Percentiles rank a stretch among this genome's conserved stretches.
Evolutionary conservation across 2,329 filamentous ascomycete genomes (phyloP).

Genomic region (Alternaria gansuensis): DNA sequence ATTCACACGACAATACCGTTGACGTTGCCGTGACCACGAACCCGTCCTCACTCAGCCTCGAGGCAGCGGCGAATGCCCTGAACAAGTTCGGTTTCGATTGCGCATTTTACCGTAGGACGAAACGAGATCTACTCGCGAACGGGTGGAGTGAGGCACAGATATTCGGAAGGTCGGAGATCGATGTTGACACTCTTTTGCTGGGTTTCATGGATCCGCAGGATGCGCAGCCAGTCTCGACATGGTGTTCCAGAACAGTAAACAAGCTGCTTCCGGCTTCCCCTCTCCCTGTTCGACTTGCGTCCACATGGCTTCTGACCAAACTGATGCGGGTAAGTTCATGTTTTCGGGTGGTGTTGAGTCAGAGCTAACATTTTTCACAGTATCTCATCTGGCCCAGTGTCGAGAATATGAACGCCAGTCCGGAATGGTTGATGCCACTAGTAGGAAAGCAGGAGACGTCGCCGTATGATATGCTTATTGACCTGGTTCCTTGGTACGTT

Average conservation of each 20-base stretch:
- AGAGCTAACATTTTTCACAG: conserved; percentile 31
- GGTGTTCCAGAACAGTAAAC: conserved; percentile 46
- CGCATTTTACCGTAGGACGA: conserved; percentile 44
- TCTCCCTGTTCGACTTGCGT: conserved; percentile 44
- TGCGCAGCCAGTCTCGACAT: conserved; percentile 45
- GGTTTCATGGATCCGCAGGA: conserved; percentile 48
- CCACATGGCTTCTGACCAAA: conserved; percentile 47
- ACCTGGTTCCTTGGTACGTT: conserved; percentile 49
- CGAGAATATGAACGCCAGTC: conserved; percentile 48
- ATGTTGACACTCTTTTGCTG: conserved; percentile 49
- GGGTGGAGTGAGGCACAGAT: conserved; percentile 47
- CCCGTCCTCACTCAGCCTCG: conserved; percentile 28
- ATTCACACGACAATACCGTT: conserved; percentile 34
- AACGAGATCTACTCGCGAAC: conserved; percentile 45
- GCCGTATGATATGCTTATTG: conserved; percentile 46
- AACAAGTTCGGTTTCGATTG: conserved; percentile 50
- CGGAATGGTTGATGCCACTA: conserved; percentile 49
- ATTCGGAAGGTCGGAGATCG: conserved; percentile 47
- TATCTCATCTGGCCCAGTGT: conserved; percentile 52
- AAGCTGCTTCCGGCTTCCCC: conserved; percentile 40
- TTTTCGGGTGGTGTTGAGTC: background rate
- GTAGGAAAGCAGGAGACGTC: conserved; percentile 41
- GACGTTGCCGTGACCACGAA: conserved; percentile 34
- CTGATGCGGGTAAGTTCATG: conserved; percentile 47
- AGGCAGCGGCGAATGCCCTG: conserved; percentile 30